Evolutionary conservation across 495 filamentous ascomycete species (phyloP), one percentile per base, ranked within the genome.

Genomic region (Trichodelitschia bisporula): DNA sequence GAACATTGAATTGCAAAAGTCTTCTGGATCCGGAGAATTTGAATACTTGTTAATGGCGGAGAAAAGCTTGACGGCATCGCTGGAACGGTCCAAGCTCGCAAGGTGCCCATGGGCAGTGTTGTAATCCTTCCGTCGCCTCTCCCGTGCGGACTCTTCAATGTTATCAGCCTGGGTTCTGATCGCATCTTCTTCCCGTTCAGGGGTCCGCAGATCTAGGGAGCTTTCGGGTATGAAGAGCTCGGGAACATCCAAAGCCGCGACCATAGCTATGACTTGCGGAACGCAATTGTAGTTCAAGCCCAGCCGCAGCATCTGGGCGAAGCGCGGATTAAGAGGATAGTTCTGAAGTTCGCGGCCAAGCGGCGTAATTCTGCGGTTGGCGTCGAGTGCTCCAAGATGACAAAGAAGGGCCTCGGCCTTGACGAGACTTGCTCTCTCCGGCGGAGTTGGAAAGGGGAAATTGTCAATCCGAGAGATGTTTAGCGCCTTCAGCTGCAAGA

Each of bases 371-470:
- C n/a, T n/a, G n/a, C n/a, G n/a, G 40, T 75, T 66, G n/a, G 77
- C 77, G 10, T 58, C 57, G 14, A 59, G 36, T 3, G 56, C 57
- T 13, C 57, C 56, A n/a, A 61, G 44, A 34, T 54, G 57, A 24
- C 61, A 67, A 5, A 92, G 54, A 4, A 93, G 60, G 42, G 73
- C 83, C 47, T 95, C 86, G 13, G 89, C 82, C 42, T 75, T 83
- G 27, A 64, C 61, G 1, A 99, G 59, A 36, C 70, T 77, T 35
- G 72, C 57, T 10, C 71, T 69, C 37, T 80, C 75, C 13, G 86
- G 89, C 4, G 79, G 70, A 2, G 89, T 92, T 4, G 89, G 89
- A 47, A 95, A 99, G n/a, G 86, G 89, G 48, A 99, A 99, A 42
- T 83, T 90, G 44, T 72, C 66, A 2, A 95, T 74, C 32, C 82